Evolutionary conservation across 495 filamentous ascomycete species (phyloP).

Genomic region (Daldinia caldariorum): DNA sequence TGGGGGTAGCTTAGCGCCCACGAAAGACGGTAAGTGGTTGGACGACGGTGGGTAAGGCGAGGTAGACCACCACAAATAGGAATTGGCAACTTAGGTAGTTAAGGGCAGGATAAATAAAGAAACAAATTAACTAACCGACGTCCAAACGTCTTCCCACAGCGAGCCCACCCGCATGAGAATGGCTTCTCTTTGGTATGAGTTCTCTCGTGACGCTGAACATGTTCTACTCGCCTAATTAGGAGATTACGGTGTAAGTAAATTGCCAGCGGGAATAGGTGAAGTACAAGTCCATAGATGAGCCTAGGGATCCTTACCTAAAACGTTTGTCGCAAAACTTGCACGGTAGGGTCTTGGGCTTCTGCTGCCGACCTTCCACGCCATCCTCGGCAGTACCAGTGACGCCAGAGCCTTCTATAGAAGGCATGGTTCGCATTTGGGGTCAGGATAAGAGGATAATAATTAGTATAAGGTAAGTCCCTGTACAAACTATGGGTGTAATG

Average conservation of each 20-base stretch:
- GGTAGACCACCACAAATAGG: conserved; percentile 36
- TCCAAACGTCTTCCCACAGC: conserved; percentile 67
- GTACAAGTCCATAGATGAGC: conserved; percentile 44
- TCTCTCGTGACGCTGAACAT: conserved; percentile 68
- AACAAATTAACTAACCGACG: conserved; percentile 59
- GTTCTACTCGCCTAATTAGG: conserved; percentile 65
- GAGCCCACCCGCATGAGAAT: conserved; percentile 62
- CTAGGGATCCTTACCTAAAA: conserved; percentile 59
- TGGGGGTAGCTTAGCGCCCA: conserved; percentile 39
- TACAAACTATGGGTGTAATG: conserved; percentile 50
- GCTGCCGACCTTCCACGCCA: conserved; percentile 58
- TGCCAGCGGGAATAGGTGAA: conserved; percentile 55
- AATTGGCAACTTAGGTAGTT: conserved; percentile 21
- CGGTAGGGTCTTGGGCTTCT: conserved; percentile 64
- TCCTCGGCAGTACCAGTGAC: conserved; percentile 55
- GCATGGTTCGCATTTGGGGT: conserved; percentile 58
- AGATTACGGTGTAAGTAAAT: conserved; percentile 49
- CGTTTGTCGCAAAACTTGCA: conserved; percentile 66
- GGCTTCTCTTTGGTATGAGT: conserved; percentile 71
- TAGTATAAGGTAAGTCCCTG: conserved; percentile 55
- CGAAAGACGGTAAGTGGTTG: conserved; percentile 41
- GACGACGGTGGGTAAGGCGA: conserved; percentile 35
- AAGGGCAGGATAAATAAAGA: conserved; percentile 27
- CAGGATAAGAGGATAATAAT: conserved; percentile 45
- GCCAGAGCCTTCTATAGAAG: conserved; percentile 59